Conservation (phyloP, 345 rosid species). For the Psidium friedrichsthalianum region DNA sequence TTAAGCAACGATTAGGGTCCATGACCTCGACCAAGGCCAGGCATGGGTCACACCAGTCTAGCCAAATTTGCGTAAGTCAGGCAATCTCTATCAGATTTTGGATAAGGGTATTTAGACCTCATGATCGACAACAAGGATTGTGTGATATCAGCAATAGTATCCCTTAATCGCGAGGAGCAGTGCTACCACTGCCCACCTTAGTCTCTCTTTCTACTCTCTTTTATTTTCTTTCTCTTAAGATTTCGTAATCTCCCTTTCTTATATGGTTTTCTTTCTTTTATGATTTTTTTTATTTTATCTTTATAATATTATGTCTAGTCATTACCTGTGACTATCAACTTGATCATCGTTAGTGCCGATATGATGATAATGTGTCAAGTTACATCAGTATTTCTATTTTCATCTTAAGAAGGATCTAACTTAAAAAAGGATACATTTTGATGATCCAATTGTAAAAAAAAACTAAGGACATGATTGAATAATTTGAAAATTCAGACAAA, state of each 20-base stretch:
- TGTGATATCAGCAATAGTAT: fast-evolving
- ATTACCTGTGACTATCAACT: fast-evolving
- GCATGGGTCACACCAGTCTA: fast-evolving
- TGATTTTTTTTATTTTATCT: background rate
- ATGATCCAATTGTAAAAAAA: background rate
- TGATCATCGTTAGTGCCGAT: fast-evolving
- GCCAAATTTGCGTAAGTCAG: background rate
- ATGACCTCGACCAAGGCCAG: background rate
- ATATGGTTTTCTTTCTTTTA: background rate
- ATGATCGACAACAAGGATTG: fast-evolving
- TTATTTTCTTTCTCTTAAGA: too few species aligned
- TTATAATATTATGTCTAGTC: background rate
- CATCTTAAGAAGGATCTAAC: background rate
- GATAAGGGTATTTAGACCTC: background rate
- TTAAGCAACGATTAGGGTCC: background rate
- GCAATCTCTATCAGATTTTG: fast-evolving
- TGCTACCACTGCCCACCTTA: too few species aligned
- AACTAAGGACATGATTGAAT: background rate
- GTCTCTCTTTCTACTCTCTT: too few species aligned
- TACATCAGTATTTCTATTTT: background rate
- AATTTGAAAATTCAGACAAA: too few species aligned
- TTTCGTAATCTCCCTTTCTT: background rate
- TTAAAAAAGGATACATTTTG: fast-evolving
- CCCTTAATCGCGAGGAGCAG: fast-evolving
- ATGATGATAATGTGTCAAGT: fast-evolving